phyloP scores from a whole-genome alignment of 345 rosid genomes.

The Citrus maxima region DNA sequence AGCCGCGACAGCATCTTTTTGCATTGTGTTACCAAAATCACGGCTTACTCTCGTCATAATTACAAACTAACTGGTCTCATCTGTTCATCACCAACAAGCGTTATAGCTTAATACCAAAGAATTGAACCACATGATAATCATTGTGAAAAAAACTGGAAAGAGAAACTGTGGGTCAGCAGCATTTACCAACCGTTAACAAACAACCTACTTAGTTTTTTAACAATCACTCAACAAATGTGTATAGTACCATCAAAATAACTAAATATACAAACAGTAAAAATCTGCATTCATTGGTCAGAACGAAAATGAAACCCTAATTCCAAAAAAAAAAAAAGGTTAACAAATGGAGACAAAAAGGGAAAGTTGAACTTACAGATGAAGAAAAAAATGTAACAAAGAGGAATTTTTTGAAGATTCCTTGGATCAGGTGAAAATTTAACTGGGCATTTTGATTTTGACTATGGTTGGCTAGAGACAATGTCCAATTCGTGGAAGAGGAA shows the following conservation, averaged over 20 bases:
- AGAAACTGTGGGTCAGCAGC: constrained; percentile 4
- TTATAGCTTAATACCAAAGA: constrained; percentile 13
- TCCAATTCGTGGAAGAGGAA: background rate
- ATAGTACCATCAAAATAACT: background rate
- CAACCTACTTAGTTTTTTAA: background rate
- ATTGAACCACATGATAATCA: constrained; percentile 3
- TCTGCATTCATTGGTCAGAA: background rate
- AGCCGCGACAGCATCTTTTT: constrained; percentile 56
- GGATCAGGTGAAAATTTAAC: background rate
- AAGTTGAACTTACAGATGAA: constrained; percentile 7
- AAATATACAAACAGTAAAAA: background rate
- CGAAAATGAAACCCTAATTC: constrained; percentile 4
- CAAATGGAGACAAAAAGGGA: background rate
- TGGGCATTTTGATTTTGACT: background rate
- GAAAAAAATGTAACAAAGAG: background rate
- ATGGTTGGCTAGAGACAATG: background rate
- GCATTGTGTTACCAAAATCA: constrained; percentile 62
- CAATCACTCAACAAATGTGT: background rate
- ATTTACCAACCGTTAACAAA: constrained; percentile 10
- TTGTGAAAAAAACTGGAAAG: constrained; percentile 7
- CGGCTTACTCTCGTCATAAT: constrained; percentile 74
- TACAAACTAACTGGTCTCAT: constrained; percentile 13
- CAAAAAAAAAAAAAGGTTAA: background rate
- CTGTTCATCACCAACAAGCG: constrained; percentile 13
- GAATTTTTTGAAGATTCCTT: background rate